phyloP scores from a whole-genome alignment of 495 filamentous ascomycete species.

The Peziza echinospora region DNA sequence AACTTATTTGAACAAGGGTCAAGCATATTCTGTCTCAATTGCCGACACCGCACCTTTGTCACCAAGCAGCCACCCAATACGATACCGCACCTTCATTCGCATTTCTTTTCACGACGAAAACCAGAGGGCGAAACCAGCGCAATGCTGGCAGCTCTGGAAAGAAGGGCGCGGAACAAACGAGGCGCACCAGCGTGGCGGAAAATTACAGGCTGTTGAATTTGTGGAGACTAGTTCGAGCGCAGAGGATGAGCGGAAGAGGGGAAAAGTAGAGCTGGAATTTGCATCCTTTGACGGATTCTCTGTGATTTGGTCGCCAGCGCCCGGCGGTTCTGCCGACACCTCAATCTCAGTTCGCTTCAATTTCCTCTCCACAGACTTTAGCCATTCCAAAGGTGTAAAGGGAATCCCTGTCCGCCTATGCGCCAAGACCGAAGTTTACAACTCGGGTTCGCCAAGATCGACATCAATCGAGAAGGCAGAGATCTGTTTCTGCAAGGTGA shows the following conservation, averaged over 20 bases:
- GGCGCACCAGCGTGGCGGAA: constrained; percentile 69
- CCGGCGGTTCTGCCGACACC: constrained; percentile 43
- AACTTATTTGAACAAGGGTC: constrained; percentile 92
- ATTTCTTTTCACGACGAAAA: constrained; percentile 90
- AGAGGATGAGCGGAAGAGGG: constrained; percentile 47
- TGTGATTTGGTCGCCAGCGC: constrained; percentile 60
- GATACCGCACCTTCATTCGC: constrained; percentile 69
- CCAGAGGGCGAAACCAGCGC: constrained; percentile 55
- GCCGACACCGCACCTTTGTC: constrained; percentile 40
- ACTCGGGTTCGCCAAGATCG: constrained; percentile 26
- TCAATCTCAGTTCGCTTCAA: constrained; percentile 82
- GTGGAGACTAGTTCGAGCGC: constrained; percentile 56
- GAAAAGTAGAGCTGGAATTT: constrained; percentile 49
- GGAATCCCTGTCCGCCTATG: constrained; percentile 84
- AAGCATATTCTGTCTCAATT: constrained; percentile 65
- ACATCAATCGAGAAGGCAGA: constrained; percentile 32
- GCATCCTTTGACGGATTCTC: constrained; percentile 83
- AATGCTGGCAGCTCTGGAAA: constrained; percentile 93
- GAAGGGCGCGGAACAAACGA: constrained; percentile 75
- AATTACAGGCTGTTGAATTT: constrained; percentile 79
- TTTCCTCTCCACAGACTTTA: constrained; percentile 95
- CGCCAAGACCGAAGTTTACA: constrained; percentile 54
- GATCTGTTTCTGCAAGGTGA: constrained; percentile 84
- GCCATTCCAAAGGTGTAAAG: constrained; percentile 93
- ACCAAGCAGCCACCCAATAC: constrained; percentile 27